Evolutionary conservation across 2,329 filamentous ascomycete species (phyloP).

Genomic region (Monilinia fructicola): DNA sequence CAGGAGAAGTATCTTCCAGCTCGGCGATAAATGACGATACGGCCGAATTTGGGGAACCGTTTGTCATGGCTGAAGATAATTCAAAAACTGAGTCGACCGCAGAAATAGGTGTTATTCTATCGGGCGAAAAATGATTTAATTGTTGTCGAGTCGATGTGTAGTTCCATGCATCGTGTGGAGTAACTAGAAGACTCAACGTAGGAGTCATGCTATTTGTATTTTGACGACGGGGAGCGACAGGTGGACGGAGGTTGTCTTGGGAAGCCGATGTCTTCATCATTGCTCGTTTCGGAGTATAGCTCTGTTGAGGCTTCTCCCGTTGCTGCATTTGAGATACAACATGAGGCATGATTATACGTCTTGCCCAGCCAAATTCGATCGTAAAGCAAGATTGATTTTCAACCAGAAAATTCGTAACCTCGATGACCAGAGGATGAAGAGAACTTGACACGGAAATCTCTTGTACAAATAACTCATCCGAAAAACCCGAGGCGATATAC

Average conservation of each 20-base stretch:
- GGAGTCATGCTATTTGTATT: conserved; percentile 16
- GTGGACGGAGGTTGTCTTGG: background rate
- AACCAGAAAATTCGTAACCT: background rate
- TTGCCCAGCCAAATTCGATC: background rate
- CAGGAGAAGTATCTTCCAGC: conserved; percentile 36
- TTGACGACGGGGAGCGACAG: conserved; percentile 1
- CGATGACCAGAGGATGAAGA: background rate
- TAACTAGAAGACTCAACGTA: conserved; percentile 26
- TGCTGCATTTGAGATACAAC: conserved; percentile 19
- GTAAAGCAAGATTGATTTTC: background rate
- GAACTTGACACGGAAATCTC: background rate
- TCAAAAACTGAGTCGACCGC: conserved; percentile 36
- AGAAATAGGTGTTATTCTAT: conserved; percentile 29
- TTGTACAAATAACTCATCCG: conserved; percentile 10
- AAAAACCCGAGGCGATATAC: background rate
- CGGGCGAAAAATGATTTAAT: conserved; percentile 29
- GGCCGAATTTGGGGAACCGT: conserved; percentile 29
- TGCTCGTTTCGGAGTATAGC: background rate
- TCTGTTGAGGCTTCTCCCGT: conserved; percentile 9
- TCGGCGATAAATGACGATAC: conserved; percentile 32
- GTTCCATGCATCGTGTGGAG: conserved; percentile 30
- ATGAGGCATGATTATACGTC: conserved; percentile 18
- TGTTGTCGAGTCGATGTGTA: conserved; percentile 27
- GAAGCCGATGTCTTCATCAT: background rate
- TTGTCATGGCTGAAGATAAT: conserved; percentile 23